Evolutionary conservation across 1,139 yeast species (phyloP), one percentile per base, ranked within the genome.

Genomic region (Blastobotrys petasosporus): DNA sequence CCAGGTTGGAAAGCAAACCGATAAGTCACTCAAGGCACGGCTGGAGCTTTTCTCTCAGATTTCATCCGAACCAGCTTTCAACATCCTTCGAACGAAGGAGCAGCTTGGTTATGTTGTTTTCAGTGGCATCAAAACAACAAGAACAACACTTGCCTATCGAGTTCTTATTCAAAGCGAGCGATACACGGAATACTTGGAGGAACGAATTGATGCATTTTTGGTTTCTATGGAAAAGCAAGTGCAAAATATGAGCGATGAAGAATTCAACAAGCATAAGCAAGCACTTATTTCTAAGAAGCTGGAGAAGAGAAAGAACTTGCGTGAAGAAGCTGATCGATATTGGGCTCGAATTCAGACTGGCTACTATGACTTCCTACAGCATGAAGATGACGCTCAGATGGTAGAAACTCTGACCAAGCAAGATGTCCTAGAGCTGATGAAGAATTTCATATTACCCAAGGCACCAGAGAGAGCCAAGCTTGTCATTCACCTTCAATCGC

Each of bases 51-150:
- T 87, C 42, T 76, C 83, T 0, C 88, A 85, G 47, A 74, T 88
- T 51, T 71, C 84, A 42, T 79, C 77, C 52, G 97, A 90, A 61
- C 97, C 97, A 1, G 85, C 90, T 46, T 92, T 92, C 64, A 82
- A 86, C 62, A 86, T 85, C 54, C 73, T 92, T 48, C 76, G 98
- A 64, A 92, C 98, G 2, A 82, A 86, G 57, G 98, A 92, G 65
- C 97, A 92, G 62, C 71, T 85, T 32, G 95, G 95, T 1, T 85
- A 85, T 60, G 88, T 92, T 50, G 98, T 92, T 0, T 87, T 86
- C 62, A 81, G 94, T 33, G 85, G 94, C 1, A 67, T 76, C 31
- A 71, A 82, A 52, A 72, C 75, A 47, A 77, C 86, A 1, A 76
- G 94, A 60, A 83, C 94, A 9, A 76, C 88, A 2, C 72, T 81